Conservation (phyloP, 495 filamentous ascomycete genomes). For the Neurospora tetraspora region DNA sequence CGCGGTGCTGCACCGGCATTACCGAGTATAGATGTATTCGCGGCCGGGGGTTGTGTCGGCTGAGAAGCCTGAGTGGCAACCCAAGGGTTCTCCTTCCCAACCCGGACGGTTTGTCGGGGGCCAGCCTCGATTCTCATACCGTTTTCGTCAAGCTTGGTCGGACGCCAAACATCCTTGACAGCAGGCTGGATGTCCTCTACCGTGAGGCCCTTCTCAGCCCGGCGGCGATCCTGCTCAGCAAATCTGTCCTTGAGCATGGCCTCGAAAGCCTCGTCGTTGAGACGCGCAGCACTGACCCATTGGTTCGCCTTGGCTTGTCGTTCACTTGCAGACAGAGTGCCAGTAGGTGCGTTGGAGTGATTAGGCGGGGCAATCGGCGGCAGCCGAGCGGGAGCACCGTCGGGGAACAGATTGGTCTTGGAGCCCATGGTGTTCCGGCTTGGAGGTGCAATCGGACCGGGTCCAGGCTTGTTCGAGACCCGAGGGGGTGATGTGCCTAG, state of each 20-base stretch:
- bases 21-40: neutral
- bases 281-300: slow-evolving; percentile 12
- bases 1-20: neutral
- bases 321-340: neutral
- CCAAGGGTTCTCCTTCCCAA: slow-evolving; percentile 20
- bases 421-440: slow-evolving; percentile 3
- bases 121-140: slow-evolving; percentile 17
- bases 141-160: slow-evolving; percentile 40
- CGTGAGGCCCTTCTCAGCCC: slow-evolving; percentile 18
- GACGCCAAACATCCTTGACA: slow-evolving; percentile 58
- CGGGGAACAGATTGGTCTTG: slow-evolving; percentile 6
- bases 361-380: slow-evolving; percentile 34
- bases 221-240: slow-evolving; percentile 18
- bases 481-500: slow-evolving; percentile 37
- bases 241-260: slow-evolving; percentile 17
- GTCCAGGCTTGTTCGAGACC: slow-evolving; percentile 25
- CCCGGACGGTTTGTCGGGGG: slow-evolving; percentile 15
- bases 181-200: slow-evolving; percentile 27
- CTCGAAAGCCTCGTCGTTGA: slow-evolving; percentile 16
- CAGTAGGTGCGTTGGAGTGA: neutral
- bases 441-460: slow-evolving; percentile 35
- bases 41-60: slow-evolving; percentile 2
- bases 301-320: slow-evolving; percentile 5
- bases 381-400: slow-evolving; percentile 11
- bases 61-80: slow-evolving; percentile 2